Evolutionary conservation across 169 alveolate species (phyloP).

Genomic region (Plasmodium gonderi): DNA sequence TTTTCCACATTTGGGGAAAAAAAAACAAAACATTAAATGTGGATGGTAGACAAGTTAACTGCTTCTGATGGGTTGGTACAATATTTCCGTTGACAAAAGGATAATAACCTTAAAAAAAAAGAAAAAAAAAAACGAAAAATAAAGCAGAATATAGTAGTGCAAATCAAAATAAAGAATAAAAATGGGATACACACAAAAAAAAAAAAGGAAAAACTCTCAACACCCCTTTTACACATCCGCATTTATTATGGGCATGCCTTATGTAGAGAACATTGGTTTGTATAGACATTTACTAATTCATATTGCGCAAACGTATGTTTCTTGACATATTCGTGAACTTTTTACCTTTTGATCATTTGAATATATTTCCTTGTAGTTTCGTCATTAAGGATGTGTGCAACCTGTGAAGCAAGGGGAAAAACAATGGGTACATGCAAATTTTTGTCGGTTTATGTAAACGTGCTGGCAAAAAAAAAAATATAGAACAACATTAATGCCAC

Average conservation of each 20-base stretch:
- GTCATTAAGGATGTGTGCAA: slow-evolving; percentile 92
- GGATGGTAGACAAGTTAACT: slow-evolving; percentile 71
- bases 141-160: neutral
- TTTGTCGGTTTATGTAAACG: neutral
- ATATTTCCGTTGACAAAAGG: slow-evolving; percentile 74
- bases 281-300: neutral
- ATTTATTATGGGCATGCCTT: neutral
- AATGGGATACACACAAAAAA: no score
- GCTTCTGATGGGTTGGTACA: slow-evolving; percentile 76
- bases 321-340: no score
- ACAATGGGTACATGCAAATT: neutral
- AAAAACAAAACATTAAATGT: slow-evolving; percentile 34
- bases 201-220: neutral
- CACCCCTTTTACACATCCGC: neutral
- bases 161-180: no score
- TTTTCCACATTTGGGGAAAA: neutral
- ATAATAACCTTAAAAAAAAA: slow-evolving; percentile 37
- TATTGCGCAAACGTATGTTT: no score
- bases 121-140: neutral
- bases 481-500: neutral
- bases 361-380: slow-evolving; percentile 93
- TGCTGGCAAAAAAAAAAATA: no score
- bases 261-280: neutral
- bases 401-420: slow-evolving; percentile 30
- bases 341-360: slow-evolving; percentile 89